Percentiles rank a stretch among this genome's conserved stretches.
These are phyloP conservation scores for Cyclostephanos invisitatus DNA, from an alignment of 108 stramenopile species.

Conservation along the genomic window DNA sequence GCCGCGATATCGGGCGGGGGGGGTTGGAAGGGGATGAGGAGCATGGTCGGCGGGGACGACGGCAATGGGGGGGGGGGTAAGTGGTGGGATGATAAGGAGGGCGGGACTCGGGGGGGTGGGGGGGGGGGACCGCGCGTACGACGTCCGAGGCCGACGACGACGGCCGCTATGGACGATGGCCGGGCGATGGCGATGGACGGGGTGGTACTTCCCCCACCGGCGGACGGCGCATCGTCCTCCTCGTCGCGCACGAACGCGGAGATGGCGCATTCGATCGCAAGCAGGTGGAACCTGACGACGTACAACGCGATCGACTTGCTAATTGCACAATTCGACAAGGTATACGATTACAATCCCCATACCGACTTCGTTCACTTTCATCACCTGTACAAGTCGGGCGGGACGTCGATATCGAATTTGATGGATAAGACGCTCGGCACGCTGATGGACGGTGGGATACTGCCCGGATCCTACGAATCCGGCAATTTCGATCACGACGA, in stretches of 20 bases:
- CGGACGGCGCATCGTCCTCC: no score
- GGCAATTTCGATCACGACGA: conserved; percentile 44
- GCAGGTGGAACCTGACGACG: conserved; percentile 46
- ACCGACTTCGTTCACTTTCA: conserved; percentile 47
- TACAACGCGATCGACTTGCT: conserved; percentile 22
- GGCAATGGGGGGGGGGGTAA: no score
- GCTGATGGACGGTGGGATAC: not conserved
- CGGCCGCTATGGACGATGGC: not conserved
- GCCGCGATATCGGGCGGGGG: no score
- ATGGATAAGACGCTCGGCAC: conserved; percentile 28
- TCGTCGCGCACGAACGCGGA: not conserved
- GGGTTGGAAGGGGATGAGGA: no score
- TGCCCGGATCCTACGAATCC: conserved; percentile 36
- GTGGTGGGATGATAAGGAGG: no score
- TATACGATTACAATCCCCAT: conserved; percentile 25
- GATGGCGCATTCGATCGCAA: conserved; percentile 19
- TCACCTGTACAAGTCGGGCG: conserved; percentile 45
- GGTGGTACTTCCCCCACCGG: no score
- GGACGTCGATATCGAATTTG: conserved; percentile 39
- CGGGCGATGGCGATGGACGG: no score
- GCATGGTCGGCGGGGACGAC: no score
- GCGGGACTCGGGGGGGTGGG: no score
- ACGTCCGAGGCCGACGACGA: not conserved
- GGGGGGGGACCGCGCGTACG: no score
- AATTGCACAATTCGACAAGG: conserved; percentile 28